Base-by-base conservation (phyloP, 148 eudicot species). In the Vaccinium macrocarpon region DNA sequence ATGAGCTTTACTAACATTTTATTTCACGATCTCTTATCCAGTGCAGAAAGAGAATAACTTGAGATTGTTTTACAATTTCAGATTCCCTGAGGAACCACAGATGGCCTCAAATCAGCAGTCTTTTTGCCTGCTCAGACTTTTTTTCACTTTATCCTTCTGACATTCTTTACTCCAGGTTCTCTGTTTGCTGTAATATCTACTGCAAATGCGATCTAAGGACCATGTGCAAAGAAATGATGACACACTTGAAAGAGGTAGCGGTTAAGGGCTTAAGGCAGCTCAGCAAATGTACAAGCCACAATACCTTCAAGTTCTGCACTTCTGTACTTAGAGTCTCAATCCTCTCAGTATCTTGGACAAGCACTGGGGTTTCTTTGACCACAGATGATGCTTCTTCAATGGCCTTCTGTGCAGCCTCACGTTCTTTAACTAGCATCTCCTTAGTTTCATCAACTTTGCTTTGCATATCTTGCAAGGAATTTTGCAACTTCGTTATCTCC, bases 301-400 rank as follows among this genome's bases (percentile, higher is more conserved):
- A 51, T 90, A 97, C 99, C 95, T 97, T 92, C 82, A 97, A 87
- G 79, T 86, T 88, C 78, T 93, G 92, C 88, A 95, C 90, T 89
- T 97, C 96, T 56, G 89, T 89, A 84, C 87, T 89, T 70, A 93
- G 84, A 82, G 90, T 87, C 72, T 90, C 93, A 85, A 91, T 86
- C 80, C 93, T 91, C 84, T 87, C 89, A 53, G 95, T 91, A 88
- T 94, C 97, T 87, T 93, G 92, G 75, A 91, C 91, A 56, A 90
- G 87, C 78, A 93, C 95, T 82, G 91, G 93, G 62, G 91, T 91
- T 88, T 93, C 99, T 84, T 92, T 85, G 85, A 91, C 88, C 74
- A 86, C 85, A 29, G 90, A 80, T 13, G 90, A 75, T 81, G 91
- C 95, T 83, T 92, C 98, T 87, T 88, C 91, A 73, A 90, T 89